phyloP scores from a whole-genome alignment of 2,329 filamentous ascomycete species.

The Pseudogymnoascus sp. region DNA sequence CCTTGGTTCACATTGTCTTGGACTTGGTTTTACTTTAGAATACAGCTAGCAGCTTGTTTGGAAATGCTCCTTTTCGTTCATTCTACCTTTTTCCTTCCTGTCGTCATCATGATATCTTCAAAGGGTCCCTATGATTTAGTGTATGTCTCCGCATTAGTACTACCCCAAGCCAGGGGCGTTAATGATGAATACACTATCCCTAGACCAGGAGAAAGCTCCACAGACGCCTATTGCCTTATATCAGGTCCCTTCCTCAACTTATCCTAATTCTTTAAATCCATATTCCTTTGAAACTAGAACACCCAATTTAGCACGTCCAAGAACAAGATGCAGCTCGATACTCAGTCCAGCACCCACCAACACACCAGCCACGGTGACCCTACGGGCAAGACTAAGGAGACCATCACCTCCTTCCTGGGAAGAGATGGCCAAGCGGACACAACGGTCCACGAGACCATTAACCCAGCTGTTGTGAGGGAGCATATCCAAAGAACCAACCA shows the following conservation, averaged over 20 bases:
- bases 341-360: neutral
- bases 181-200: neutral
- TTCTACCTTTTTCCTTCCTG: neutral
- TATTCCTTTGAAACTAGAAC: conserved; percentile 6
- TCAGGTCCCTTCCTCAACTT: conserved; percentile 5
- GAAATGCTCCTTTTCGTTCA: neutral
- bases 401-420: conserved; percentile 50
- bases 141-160: neutral
- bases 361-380: conserved; percentile 19
- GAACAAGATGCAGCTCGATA: conserved; percentile 8
- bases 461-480: conserved; percentile 52
- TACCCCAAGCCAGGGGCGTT: neutral
- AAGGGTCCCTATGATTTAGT: neutral
- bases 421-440: conserved; percentile 58
- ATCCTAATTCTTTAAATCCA: neutral
- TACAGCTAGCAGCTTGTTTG: neutral
- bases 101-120: conserved; percentile 6
- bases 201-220: conserved; percentile 6
- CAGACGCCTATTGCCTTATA: neutral
- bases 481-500: conserved; percentile 50
- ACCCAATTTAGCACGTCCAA: conserved; percentile 9
- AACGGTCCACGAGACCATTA: conserved; percentile 57
- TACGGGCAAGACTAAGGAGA: conserved; percentile 56
- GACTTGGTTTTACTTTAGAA: conserved; percentile 1
- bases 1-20: neutral